Percentiles rank a stretch among this genome's conserved stretches.
These are phyloP conservation scores for Gossypium schwendimanii DNA, from an alignment of 441 rosid genomes.

Conservation along the genomic window DNA sequence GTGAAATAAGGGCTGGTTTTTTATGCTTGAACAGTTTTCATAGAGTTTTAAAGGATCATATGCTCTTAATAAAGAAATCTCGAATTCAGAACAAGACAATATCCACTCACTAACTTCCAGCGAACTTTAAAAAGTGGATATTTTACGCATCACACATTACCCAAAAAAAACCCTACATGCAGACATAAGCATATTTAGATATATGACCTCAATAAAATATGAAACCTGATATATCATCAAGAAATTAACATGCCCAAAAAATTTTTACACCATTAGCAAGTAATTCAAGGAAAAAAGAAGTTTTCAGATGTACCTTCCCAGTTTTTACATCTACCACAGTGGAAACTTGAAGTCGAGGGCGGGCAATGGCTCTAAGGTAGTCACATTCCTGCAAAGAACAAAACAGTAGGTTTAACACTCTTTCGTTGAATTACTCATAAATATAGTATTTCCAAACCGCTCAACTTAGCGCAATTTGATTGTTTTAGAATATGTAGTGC, in stretches of 20 bases:
- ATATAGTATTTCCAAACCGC: slow-evolving; percentile 1
- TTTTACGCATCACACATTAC: neutral
- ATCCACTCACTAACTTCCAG: neutral
- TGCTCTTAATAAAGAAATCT: neutral
- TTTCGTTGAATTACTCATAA: neutral
- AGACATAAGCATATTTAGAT: neutral
- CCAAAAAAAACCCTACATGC: neutral
- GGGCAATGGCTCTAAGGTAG: slow-evolving; percentile 71
- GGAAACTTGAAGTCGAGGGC: slow-evolving; percentile 69
- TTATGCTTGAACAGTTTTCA: neutral
- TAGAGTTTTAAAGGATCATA: neutral
- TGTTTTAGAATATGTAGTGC: neutral
- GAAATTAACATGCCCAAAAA: neutral
- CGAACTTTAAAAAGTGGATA: neutral
- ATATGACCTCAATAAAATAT: neutral
- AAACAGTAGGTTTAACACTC: slow-evolving; percentile 4
- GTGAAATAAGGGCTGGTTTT: neutral
- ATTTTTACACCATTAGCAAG: neutral
- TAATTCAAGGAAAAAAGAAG: slow-evolving; percentile 5
- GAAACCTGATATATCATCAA: neutral
- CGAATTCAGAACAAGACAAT: neutral
- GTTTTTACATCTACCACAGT: slow-evolving; percentile 85
- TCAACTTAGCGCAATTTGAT: neutral
- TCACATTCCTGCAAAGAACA: slow-evolving; percentile 75
- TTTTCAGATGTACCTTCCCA: slow-evolving; percentile 55